phyloP scores from a whole-genome alignment of 176 grass and related monocot species.

The Echinochloa phyllopogon region DNA sequence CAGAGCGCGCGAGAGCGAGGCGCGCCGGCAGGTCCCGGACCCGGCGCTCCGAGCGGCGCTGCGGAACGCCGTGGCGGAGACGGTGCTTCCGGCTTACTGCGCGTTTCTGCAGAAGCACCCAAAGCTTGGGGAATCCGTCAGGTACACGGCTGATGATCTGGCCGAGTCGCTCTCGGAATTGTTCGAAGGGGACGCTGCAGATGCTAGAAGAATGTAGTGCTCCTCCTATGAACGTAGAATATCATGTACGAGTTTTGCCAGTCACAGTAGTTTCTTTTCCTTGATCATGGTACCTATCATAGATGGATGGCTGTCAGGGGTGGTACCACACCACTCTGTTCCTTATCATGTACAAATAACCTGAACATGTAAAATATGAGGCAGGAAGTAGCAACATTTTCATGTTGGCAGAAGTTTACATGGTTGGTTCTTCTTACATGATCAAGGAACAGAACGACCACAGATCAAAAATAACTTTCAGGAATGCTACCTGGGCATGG shows the following conservation, averaged over 20 bases:
- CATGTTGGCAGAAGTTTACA: neutral
- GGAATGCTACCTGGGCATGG: neutral
- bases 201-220: neutral
- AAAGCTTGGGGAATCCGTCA: neutral
- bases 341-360: neutral
- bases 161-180: neutral
- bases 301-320: neutral
- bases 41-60: constrained; percentile 28
- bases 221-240: neutral
- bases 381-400: neutral
- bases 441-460: neutral
- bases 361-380: neutral
- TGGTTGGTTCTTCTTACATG: neutral
- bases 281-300: no score
- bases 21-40: neutral
- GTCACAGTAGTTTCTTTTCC: no score
- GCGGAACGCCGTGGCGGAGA: neutral
- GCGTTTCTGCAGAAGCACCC: constrained; percentile 25
- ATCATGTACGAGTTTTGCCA: neutral
- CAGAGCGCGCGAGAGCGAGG: neutral
- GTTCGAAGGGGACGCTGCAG: constrained; percentile 12
- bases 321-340: neutral
- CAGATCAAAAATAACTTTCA: neutral
- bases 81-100: constrained; percentile 35
- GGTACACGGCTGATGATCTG: neutral